Evolutionary conservation across 345 rosid genomes (phyloP), one percentile per base, ranked within the genome.

Genomic region (Tarenaya hassleriana): DNA sequence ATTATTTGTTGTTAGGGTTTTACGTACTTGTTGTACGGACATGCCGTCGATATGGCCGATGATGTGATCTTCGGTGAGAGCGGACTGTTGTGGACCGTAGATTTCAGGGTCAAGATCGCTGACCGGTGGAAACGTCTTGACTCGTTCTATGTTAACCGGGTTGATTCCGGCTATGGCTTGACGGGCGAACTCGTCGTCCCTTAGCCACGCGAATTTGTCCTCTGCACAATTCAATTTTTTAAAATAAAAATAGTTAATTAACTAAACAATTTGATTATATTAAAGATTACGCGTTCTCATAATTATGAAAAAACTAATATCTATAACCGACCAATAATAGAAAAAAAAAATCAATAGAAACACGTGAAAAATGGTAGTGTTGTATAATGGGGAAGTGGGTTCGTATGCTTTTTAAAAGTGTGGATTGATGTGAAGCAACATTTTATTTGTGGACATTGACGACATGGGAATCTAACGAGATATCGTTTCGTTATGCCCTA

Each of bases 161-260:
- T 94, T 94, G 38, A 94, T 74, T 14, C 99, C 99, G 1, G 97
- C 80, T 17, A 94, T 33, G 1, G 82, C 84, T 75, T 94, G 95
- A 32, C 99, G 88, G 35, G 86, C 99, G 40, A 94, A 94, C 68
- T 94, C 97, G 52, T 94, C 99, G 60, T 94, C 99, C 48, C 99
- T 69, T 69, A 88, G 70, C 99, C 99, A 94, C 12, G 99, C 92
- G 72, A 81, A 83, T 69, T 79, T 88, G 79, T 94, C 99, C 94
- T 75, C 99, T 94, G 72, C 67, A 65, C 16, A 16, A 65, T 38
- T 46, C 11, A 41, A 29, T 33, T 40, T 31, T 12, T 29, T 12
- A 39, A 42, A n/a, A 46, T 62, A 50, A 50, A 52, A 38, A 16
- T 54, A 53, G 17, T 49, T 41, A 17, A 58, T n/a, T n/a, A n/a